These are phyloP conservation scores for Lycium barbarum DNA, from an alignment of 257 asterid species.

Conservation along the genomic window DNA sequence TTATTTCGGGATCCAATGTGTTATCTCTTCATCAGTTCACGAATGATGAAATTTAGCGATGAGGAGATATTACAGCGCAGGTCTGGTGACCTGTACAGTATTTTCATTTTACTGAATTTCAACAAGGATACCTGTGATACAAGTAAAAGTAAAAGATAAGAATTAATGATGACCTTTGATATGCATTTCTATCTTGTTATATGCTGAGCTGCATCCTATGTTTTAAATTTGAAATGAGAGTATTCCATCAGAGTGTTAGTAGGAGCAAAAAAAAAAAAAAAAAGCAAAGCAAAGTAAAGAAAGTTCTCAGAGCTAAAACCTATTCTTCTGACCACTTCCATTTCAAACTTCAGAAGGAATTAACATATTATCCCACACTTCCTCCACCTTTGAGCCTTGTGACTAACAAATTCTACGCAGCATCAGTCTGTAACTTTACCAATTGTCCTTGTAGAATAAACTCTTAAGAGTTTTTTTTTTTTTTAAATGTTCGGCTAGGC, in stretches of 20 bases:
- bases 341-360: constrained; percentile 3
- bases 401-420: neutral
- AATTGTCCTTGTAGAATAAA: neutral
- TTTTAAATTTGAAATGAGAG: neutral
- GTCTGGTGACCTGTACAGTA: neutral
- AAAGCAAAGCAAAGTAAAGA: neutral
- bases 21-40: neutral
- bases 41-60: neutral
- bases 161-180: neutral
- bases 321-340: neutral
- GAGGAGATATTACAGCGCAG: neutral
- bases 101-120: neutral
- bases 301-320: neutral
- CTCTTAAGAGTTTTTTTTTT: neutral
- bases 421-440: neutral
- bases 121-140: neutral
- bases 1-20: neutral
- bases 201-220: neutral
- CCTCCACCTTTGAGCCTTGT: neutral
- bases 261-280: no score
- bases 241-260: neutral
- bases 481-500: neutral
- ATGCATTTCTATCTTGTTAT: neutral
- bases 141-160: neutral
- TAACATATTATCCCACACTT: neutral